A percentile compares a stretch with the other conserved stretches of the same genome.
These are phyloP conservation scores for Penicillium egyptiacum DNA, from an alignment of 495 filamentous ascomycete genomes.

Conservation along the genomic window DNA sequence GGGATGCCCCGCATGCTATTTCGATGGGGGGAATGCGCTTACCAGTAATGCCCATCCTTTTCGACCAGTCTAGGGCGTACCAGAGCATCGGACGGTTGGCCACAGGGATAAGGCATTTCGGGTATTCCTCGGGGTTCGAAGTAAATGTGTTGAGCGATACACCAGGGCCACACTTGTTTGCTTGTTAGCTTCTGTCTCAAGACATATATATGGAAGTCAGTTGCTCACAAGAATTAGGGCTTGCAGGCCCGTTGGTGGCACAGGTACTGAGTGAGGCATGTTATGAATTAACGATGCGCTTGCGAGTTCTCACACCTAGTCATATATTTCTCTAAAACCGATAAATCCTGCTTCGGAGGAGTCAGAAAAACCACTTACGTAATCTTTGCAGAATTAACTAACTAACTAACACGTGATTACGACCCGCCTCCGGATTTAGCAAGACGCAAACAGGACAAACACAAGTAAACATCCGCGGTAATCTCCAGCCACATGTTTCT, in stretches of 20 bases:
- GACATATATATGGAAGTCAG: not conserved
- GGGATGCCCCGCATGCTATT: conserved; percentile 4
- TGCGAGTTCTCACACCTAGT: conserved; percentile 1
- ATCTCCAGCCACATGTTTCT: conserved; percentile 53
- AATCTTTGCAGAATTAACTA: not conserved
- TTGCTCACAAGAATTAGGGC: conserved; percentile 72
- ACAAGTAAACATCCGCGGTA: conserved; percentile 27
- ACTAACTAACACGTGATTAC: not conserved
- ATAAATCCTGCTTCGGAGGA: conserved; percentile 1
- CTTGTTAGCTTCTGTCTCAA: not conserved
- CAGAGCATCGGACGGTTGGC: conserved; percentile 96
- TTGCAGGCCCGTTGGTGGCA: conserved; percentile 80
- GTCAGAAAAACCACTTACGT: conserved; percentile 2
- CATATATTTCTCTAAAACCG: conserved; percentile 2
- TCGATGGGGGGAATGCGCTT: conserved; percentile 20
- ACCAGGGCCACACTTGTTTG: conserved; percentile 58
- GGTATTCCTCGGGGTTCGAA: conserved; percentile 71
- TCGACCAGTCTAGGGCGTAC: conserved; percentile 90
- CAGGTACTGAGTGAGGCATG: conserved; percentile 38
- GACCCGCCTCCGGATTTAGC: conserved; percentile 12
- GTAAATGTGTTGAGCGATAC: conserved; percentile 91
- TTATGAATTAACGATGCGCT: not conserved
- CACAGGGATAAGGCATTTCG: conserved; percentile 83
- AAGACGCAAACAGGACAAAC: conserved; percentile 15
- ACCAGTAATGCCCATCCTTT: conserved; percentile 81